These are phyloP conservation scores for Diaporthe nobilis DNA, from an alignment of 2,329 filamentous ascomycete genomes.

Conservation along the genomic window DNA sequence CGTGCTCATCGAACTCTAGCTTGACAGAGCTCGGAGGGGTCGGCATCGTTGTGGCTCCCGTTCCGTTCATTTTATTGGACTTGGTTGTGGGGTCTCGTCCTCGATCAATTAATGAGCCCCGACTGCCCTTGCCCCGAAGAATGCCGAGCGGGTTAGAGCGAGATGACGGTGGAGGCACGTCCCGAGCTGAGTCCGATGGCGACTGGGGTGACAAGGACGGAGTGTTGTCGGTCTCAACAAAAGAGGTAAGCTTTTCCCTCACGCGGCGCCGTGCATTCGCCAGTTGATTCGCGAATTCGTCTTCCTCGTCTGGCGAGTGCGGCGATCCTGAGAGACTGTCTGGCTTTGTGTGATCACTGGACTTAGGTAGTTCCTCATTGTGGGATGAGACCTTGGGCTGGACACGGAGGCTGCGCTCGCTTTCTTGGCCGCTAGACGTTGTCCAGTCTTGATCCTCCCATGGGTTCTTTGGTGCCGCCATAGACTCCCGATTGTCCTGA, in stretches of 20 bases:
- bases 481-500: constrained; percentile 26
- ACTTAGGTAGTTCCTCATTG: not conserved
- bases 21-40: constrained; percentile 58
- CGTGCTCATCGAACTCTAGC: constrained; percentile 54
- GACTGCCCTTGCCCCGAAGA: constrained; percentile 75
- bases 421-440: not conserved
- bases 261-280: constrained; percentile 79
- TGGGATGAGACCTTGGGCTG: not conserved
- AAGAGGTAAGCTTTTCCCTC: constrained; percentile 79
- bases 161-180: constrained; percentile 49
- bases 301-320: constrained; percentile 62
- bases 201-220: constrained; percentile 55
- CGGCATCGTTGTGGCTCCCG: constrained; percentile 61
- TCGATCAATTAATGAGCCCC: constrained; percentile 56
- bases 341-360: not conserved
- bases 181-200: constrained; percentile 53
- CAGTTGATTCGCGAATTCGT: constrained; percentile 81
- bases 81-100: constrained; percentile 63
- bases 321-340: constrained; percentile 30
- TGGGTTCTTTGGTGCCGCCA: constrained; percentile 3
- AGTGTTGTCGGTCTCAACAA: constrained; percentile 73
- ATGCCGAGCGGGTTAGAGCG: constrained; percentile 73
- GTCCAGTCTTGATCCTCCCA: constrained; percentile 27
- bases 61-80: constrained; percentile 72
- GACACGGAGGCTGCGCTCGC: constrained; percentile 2